These are phyloP conservation scores for Cupressus sempervirens DNA, from an alignment of 75 land plant species.

Conservation along the genomic window DNA sequence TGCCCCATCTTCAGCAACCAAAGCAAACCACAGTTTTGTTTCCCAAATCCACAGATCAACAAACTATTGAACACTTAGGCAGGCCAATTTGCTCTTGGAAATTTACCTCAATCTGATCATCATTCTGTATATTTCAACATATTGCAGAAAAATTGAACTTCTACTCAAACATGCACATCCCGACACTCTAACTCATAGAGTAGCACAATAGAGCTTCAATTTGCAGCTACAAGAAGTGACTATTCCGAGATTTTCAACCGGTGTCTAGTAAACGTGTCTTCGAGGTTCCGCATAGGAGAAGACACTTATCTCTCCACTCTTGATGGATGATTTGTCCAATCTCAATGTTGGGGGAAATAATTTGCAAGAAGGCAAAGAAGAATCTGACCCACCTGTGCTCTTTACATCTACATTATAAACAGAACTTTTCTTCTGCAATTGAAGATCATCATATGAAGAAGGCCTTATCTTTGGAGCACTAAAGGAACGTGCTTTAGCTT, in stretches of 20 bases:
- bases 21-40: background rate
- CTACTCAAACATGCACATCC: background rate
- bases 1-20: conserved; percentile 2
- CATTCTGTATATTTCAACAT: background rate
- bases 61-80: background rate
- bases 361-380: conserved; percentile 10
- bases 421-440: conserved; percentile 12
- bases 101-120: background rate
- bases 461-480: conserved; percentile 29
- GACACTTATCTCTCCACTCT: conserved; percentile 6
- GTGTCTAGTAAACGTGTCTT: background rate
- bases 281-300: background rate
- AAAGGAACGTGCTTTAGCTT: conserved; percentile 46
- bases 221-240: background rate
- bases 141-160: background rate
- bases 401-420: background rate
- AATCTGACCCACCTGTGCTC: conserved; percentile 10
- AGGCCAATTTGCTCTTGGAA: background rate
- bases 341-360: conserved; percentile 4
- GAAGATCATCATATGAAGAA: conserved; percentile 19
- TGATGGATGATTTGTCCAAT: conserved; percentile 11
- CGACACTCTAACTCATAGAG: background rate
- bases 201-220: background rate
- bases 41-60: background rate
- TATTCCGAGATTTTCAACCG: background rate